A percentile compares a stretch with the other conserved stretches of the same genome.
Evolutionary conservation across 2,329 filamentous ascomycete species (phyloP).

Genomic region (Cordyceps sp.): DNA sequence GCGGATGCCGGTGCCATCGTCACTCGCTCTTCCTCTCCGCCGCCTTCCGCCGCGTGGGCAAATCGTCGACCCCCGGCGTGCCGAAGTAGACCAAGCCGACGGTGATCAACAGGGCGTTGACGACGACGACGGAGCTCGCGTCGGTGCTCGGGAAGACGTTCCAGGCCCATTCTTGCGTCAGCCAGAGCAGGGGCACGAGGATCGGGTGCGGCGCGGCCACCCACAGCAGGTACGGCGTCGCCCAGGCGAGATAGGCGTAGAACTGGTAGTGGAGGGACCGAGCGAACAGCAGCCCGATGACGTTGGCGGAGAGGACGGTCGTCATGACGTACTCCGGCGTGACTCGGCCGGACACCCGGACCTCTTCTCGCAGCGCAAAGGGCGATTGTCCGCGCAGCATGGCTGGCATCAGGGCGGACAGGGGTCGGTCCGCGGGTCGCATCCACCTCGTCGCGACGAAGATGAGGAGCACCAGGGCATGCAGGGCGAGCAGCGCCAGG

Average conservation of each 20-base stretch:
- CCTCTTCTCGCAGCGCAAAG: constrained; percentile 34
- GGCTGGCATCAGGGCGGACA: constrained; percentile 33
- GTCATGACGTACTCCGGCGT: constrained; percentile 62
- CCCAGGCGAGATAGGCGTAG: constrained; percentile 82
- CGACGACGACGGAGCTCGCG: constrained; percentile 42
- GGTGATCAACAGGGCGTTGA: constrained; percentile 51
- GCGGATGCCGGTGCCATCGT: background rate
- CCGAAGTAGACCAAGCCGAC: constrained; percentile 47
- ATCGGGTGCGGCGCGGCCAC: constrained; percentile 51
- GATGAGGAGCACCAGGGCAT: constrained; percentile 45
- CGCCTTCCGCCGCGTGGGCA: background rate
- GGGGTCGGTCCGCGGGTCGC: constrained; percentile 42
- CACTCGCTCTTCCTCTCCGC: constrained; percentile 14
- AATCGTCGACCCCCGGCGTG: constrained; percentile 15
- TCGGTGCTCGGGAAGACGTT: constrained; percentile 74
- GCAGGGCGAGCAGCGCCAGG: constrained; percentile 44
- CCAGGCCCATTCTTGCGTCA: constrained; percentile 80
- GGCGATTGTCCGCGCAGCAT: constrained; percentile 26
- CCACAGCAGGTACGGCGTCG: constrained; percentile 78
- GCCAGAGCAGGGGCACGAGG: constrained; percentile 54
- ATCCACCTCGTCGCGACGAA: constrained; percentile 60
- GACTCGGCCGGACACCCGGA: constrained; percentile 37
- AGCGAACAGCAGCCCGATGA: constrained; percentile 71
- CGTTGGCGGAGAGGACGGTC: constrained; percentile 57
- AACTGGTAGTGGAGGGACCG: constrained; percentile 90